Evolutionary conservation across 768 basidiomycete genomes (phyloP), one percentile per base, ranked within the genome.

Genomic region (Ramaria rubella): DNA sequence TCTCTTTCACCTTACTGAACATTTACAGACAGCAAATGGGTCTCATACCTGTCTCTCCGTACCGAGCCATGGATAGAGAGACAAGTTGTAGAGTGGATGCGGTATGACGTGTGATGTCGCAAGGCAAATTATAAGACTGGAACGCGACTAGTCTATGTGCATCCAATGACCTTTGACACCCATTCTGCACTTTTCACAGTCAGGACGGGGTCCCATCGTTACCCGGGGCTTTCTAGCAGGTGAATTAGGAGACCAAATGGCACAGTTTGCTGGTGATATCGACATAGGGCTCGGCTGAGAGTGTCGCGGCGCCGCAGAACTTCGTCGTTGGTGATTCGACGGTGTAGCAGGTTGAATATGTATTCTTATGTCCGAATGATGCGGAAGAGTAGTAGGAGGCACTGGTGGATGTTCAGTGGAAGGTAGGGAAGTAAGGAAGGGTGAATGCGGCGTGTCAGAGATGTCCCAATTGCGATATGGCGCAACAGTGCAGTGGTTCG

Each of bases 121-220:
- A 36, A 8, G 21, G 23, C 14, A 48, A 17, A 48, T 48, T 23
- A 21, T 45, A 45, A 21, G 12, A 45, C 15, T 21, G 30, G 14
- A 50, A 2, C 30, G 49, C 49, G 11, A 2, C 48, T 46, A 83
- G 61, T 80, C 78, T 59, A 83, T 74, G 69, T 89, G 87, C 68
- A 82, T 79, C 70, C 78, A 87, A 64, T 89, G 87, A 3, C 87
- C 87, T 64, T 82, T 83, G 1, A 86, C 77, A 4, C 81, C 77
- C 62, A 78, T 67, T 43, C 77, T 73, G 67, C 86, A 87, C 58
- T 85, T 86, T 49, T 81, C 70, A 63, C 85, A 87, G 63, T 84
- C 86, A 3, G 78, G 72, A 11, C 85, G 78, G 3, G 85, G 86
- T 27, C 85, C 85, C 85, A 87, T 87, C 55, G 79, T 82, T 58